phyloP scores from a whole-genome alignment of 768 basidiomycete genomes.

The Aureoboletus auriporus region DNA sequence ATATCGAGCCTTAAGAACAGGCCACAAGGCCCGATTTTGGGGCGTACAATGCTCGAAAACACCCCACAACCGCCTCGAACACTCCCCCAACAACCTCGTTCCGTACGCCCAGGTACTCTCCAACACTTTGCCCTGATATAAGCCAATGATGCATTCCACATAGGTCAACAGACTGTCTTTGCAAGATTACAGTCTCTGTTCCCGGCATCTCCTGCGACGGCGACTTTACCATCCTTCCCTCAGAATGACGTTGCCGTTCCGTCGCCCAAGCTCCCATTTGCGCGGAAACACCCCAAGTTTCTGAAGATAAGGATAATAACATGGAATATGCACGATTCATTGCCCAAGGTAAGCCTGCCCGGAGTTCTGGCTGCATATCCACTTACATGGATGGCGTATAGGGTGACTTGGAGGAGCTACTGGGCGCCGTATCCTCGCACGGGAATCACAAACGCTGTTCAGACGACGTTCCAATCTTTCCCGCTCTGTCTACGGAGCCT shows the following conservation, averaged over 20 bases:
- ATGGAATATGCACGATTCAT: constrained; percentile 85
- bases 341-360: constrained; percentile 55
- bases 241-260: constrained; percentile 21
- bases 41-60: constrained; percentile 22
- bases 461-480: constrained; percentile 32
- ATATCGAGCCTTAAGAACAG: constrained; percentile 26
- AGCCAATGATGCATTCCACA: neutral
- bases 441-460: constrained; percentile 29
- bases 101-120: constrained; percentile 17
- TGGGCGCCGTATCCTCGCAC: constrained; percentile 53
- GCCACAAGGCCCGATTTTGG: constrained; percentile 19
- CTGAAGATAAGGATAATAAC: constrained; percentile 69
- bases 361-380: neutral
- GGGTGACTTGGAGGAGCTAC: constrained; percentile 71
- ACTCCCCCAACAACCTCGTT: constrained; percentile 12
- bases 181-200: constrained; percentile 52
- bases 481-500: constrained; percentile 45
- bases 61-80: constrained; percentile 18
- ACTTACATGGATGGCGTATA: constrained; percentile 25
- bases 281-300: constrained; percentile 35
- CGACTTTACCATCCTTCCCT: constrained; percentile 15
- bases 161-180: constrained; percentile 40
- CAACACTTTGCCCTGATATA: neutral
- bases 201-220: constrained; percentile 33
- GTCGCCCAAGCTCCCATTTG: constrained; percentile 18